Percentiles rank a stretch among this genome's conserved stretches.
These are phyloP conservation scores for Suillus lakei DNA, from an alignment of 768 basidiomycete species.

Conservation along the genomic window DNA sequence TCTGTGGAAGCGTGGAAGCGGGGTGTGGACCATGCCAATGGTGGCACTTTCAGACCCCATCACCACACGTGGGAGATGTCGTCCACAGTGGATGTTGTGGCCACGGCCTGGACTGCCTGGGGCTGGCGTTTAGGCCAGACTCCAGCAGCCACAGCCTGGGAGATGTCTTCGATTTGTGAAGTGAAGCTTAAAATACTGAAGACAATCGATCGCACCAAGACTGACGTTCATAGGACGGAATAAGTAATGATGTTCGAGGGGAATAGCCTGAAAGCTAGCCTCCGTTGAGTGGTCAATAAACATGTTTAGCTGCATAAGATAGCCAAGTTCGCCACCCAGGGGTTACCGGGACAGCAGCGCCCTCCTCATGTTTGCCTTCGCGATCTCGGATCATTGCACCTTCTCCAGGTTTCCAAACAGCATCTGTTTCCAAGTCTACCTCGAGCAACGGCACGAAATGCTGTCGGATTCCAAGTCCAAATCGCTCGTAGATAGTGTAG, in stretches of 20 bases:
- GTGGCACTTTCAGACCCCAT: neutral
- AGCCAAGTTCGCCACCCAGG: conserved; percentile 14
- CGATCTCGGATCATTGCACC: conserved; percentile 39
- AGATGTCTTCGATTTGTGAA: neutral
- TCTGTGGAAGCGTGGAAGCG: neutral
- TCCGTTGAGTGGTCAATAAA: conserved; percentile 52
- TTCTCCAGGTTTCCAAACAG: conserved; percentile 55
- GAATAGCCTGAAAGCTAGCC: neutral
- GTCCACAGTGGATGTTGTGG: neutral
- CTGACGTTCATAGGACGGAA: neutral
- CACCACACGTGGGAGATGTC: neutral
- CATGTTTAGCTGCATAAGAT: conserved; percentile 54
- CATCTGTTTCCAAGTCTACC: conserved; percentile 58
- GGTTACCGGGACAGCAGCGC: conserved; percentile 9
- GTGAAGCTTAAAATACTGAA: neutral
- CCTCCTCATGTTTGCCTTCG: conserved; percentile 11
- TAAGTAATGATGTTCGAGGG: neutral
- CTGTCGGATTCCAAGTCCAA: conserved; percentile 28
- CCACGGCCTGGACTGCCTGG: neutral
- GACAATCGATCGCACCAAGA: neutral
- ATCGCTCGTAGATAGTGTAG: conserved; percentile 46
- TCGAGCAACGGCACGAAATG: conserved; percentile 48
- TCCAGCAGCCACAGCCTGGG: neutral
- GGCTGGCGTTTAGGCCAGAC: neutral
- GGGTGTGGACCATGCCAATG: neutral